phyloP scores from a whole-genome alignment of 106 monocot genomes.

The Acorus gramineus region DNA sequence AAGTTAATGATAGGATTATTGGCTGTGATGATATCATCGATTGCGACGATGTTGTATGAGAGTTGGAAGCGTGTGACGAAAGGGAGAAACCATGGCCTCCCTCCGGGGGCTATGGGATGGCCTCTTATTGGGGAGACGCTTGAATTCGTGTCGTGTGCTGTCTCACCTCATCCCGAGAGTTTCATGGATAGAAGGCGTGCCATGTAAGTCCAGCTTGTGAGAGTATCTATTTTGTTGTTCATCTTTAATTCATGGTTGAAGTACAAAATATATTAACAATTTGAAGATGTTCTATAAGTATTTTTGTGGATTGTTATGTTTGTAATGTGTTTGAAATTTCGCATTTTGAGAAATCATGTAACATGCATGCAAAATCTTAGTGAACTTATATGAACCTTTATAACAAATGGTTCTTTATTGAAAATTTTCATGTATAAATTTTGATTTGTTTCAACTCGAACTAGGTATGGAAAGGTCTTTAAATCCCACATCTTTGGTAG shows the following conservation, averaged over 20 bases:
- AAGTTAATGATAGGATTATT: not conserved
- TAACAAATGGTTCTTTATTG: not conserved
- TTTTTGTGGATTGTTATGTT: too few relatives aligned
- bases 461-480: slow-evolving; percentile 86
- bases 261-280: not conserved
- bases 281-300: not conserved
- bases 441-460: not conserved
- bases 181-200: slow-evolving; percentile 87
- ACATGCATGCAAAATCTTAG: too few relatives aligned
- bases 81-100: slow-evolving; percentile 17
- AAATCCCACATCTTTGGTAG: slow-evolving; percentile 83
- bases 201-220: slow-evolving; percentile 18
- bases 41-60: not conserved
- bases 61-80: slow-evolving; percentile 2
- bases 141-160: slow-evolving; percentile 76
- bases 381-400: not conserved
- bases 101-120: slow-evolving; percentile 63
- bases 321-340: too few relatives aligned
- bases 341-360: too few relatives aligned
- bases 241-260: not conserved
- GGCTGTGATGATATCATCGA: not conserved
- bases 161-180: slow-evolving; percentile 59
- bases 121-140: slow-evolving; percentile 87
- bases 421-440: not conserved
- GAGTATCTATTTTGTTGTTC: not conserved